Base-by-base conservation (phyloP, 1,284 basidiomycete species). In the Peniophora sp. region DNA sequence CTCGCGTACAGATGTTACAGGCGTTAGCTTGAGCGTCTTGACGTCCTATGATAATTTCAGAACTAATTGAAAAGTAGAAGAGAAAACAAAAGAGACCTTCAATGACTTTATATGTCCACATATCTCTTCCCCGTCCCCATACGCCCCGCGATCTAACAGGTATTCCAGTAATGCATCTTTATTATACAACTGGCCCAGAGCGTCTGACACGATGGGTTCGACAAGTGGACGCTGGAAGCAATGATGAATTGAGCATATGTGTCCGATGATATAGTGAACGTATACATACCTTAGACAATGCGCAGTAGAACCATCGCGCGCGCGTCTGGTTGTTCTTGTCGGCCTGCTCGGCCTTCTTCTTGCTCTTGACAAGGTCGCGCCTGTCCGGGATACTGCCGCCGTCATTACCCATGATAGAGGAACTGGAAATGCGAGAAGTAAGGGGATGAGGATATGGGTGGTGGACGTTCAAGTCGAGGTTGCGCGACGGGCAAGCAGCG, bases 101-200 rank as follows among this genome's bases (percentile, higher is more conserved):
- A 97, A 67, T 16, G 87, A 86, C 56, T 86, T 78, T 49, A 97
- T 82, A 66, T 97, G 90, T 2, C 89, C 87, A 61, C 90, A 92
- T 60, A 92, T 92, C 57, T 81, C 74, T 56, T 88, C 85, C 0
- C 89, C 89, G 56, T 93, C 90, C 10, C 89, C 90, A 62, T 88
- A 90, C 0, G 80, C 73, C 9, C 77, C 69, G 61, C 80, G 83
- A 65, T 95, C 87, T 22, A 97, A 69, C 34, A 96, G 73, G 65
- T 84, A 94, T 64, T 95, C 91, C 47, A 97, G 77, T 41, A 97
- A 72, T 0, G 92, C 83, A 61, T 94, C 93, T 65, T 95, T 96
- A 69, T 97, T 97, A 65, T 96, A 97, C 2, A 97, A 73, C 65
- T 93, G 94, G 23, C 94, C 94, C 0, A 97, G 72, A 0, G 84